These are phyloP conservation scores for Hypoxylon sp. DNA, from an alignment of 2,329 filamentous ascomycete genomes.

Conservation along the genomic window DNA sequence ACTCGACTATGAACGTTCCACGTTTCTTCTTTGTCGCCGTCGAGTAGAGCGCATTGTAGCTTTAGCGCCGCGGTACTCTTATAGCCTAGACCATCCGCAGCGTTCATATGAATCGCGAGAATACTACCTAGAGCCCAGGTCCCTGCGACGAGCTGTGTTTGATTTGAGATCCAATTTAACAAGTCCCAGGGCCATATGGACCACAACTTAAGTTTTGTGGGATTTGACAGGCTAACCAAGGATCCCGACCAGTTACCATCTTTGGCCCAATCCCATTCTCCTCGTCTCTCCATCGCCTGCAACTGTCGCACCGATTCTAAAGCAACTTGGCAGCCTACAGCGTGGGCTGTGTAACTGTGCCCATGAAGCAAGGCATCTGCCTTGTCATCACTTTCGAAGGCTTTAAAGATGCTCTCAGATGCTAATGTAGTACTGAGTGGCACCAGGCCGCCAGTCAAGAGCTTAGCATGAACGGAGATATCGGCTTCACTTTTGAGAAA, in stretches of 20 bases:
- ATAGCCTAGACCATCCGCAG: conserved; percentile 62
- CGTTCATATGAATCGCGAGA: conserved; percentile 72
- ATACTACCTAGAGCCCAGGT: conserved; percentile 83
- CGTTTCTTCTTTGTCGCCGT: conserved; percentile 23
- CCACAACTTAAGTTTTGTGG: conserved; percentile 62
- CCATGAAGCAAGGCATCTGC: conserved; percentile 85
- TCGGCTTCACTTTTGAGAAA: conserved; percentile 80
- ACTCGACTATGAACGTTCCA: conserved; percentile 70
- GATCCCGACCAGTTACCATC: conserved; percentile 59
- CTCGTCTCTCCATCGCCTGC: conserved; percentile 68
- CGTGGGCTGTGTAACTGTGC: conserved; percentile 89
- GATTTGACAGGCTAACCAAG: conserved; percentile 4
- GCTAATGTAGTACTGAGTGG: conserved; percentile 84
- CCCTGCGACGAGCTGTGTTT: conserved; percentile 69
- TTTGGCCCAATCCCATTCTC: conserved; percentile 71
- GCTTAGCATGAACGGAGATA: conserved; percentile 85
- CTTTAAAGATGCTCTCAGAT: conserved; percentile 79
- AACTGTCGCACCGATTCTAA: conserved; percentile 75
- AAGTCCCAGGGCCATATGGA: conserved; percentile 79
- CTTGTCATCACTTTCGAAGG: conserved; percentile 81
- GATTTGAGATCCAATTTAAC: conserved; percentile 70
- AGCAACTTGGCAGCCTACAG: conserved; percentile 84
- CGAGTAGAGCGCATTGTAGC: conserved; percentile 58
- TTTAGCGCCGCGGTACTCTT: conserved; percentile 63
- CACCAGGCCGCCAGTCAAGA: conserved; percentile 84